Percentiles rank a stretch among this genome's conserved stretches.
These are phyloP conservation scores for Calcarisporium arbuscula DNA, from an alignment of 2,329 filamentous ascomycete genomes.

Conservation along the genomic window DNA sequence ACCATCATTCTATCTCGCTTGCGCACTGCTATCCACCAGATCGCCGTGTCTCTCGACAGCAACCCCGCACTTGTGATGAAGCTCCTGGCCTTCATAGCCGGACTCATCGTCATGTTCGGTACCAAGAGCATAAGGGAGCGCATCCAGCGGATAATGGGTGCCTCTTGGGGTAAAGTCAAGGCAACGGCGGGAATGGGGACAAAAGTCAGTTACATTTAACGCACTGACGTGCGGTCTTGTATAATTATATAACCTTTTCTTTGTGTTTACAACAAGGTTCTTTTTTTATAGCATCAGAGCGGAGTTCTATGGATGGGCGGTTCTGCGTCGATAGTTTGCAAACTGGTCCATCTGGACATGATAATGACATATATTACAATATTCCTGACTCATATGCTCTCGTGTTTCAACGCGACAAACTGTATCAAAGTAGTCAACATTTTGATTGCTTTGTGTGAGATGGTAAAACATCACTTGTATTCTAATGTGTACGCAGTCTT, in stretches of 20 bases:
- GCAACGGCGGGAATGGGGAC: slow-evolving; percentile 91
- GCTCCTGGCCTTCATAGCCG: slow-evolving; percentile 72
- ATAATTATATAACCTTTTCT: slow-evolving; percentile 13
- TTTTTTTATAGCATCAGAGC: too few relatives aligned
- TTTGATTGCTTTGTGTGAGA: too few relatives aligned
- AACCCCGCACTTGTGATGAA: slow-evolving; percentile 52
- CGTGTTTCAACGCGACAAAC: too few relatives aligned
- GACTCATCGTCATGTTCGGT: slow-evolving; percentile 70
- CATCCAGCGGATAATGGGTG: slow-evolving; percentile 60
- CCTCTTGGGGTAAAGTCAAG: slow-evolving; percentile 74
- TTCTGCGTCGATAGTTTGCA: too few relatives aligned
- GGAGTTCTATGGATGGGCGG: slow-evolving; percentile 16
- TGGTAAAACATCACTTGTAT: too few relatives aligned
- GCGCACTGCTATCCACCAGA: slow-evolving; percentile 42
- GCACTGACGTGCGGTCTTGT: slow-evolving; percentile 2
- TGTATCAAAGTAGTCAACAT: too few relatives aligned
- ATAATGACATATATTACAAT: too few relatives aligned
- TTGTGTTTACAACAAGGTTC: too few relatives aligned
- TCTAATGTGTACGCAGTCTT: too few relatives aligned
- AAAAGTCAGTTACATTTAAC: slow-evolving; percentile 91
- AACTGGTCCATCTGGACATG: too few relatives aligned
- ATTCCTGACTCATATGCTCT: too few relatives aligned
- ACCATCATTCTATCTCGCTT: slow-evolving; percentile 48
- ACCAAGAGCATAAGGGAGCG: slow-evolving; percentile 69
- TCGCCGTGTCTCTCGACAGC: slow-evolving; percentile 44